Evolutionary conservation across 257 asterid species (phyloP), one percentile per base, ranked within the genome.

Genomic region (Solanum tacnaense): DNA sequence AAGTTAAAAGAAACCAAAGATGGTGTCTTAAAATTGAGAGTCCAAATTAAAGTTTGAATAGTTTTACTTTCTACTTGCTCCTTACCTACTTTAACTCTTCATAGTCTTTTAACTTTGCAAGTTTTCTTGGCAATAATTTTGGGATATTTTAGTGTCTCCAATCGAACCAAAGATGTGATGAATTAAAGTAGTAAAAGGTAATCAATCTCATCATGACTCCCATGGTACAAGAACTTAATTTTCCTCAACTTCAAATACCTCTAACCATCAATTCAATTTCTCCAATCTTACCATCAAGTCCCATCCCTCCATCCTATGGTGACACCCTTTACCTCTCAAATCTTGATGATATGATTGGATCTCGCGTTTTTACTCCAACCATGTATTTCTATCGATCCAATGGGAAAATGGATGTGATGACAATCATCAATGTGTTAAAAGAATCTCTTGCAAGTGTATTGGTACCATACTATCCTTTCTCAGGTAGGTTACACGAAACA

Each of bases 281-380:
- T 46, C 92, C 93, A 2, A 89, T 95, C 86, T 89, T 87, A 39
- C 91, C 98, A 10, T 85, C 91, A 44, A 34, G 79, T 34, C 52
- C 89, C 65, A 88, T 88, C 29, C 89, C 96, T 4, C 87, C 85
- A 21, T 49, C 89, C 38, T 56, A 90, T 36, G 93, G 89, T 20
- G 92, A 91, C 16, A 89, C 73, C 83, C 98, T 95, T 31, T 96
- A 95, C 92, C 98, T 96, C 92, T 95, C 99, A 12, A 96, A 96
- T 89, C 98, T 96, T 12, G 99, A 96, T 86, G 98, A 96, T 91
- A 93, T 94, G 96, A 88, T 96, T 65, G 98, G 99, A 11, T 92
- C 92, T 18, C 98, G 98, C 2, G 95, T 91, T 86, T 94, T 95
- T 89, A 96, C 99, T 67, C 99, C 98, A 21, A 95, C 98, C 0